Evolutionary conservation across 345 rosid genomes (phyloP).

Genomic region (Microthlaspi erraticum): DNA sequence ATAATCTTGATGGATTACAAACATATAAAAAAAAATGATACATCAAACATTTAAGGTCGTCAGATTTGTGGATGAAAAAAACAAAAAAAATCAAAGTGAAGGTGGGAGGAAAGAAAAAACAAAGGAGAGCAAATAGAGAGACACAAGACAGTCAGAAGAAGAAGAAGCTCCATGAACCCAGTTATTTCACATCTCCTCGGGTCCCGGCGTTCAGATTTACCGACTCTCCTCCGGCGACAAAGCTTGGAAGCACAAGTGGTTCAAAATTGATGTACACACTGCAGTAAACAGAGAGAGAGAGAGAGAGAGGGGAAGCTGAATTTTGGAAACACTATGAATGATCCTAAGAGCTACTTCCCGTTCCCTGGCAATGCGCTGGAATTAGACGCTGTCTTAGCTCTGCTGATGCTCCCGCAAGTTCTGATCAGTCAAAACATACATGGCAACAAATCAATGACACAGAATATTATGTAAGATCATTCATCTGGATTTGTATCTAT

Average conservation of each 20-base stretch:
- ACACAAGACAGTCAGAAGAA: slow-evolving; percentile 19
- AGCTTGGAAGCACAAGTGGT: slow-evolving; percentile 40
- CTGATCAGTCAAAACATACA: slow-evolving; percentile 51
- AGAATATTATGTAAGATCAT: not conserved
- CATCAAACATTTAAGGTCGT: slow-evolving; percentile 38
- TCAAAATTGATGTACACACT: slow-evolving; percentile 48
- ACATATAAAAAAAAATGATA: slow-evolving; percentile 34
- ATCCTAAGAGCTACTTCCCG: slow-evolving; percentile 46
- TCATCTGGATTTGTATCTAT: not conserved
- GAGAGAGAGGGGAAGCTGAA: slow-evolving; percentile 21
- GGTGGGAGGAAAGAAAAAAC: not conserved
- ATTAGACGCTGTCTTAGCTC: slow-evolving; percentile 82
- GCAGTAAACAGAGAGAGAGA: slow-evolving; percentile 13
- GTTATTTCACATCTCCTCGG: slow-evolving; percentile 33
- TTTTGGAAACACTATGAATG: slow-evolving; percentile 36
- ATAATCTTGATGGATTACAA: slow-evolving; percentile 40
- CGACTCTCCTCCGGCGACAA: slow-evolving; percentile 29
- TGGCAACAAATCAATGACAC: slow-evolving; percentile 5
- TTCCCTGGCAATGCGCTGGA: slow-evolving; percentile 59
- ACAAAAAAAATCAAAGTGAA: slow-evolving; percentile 26
- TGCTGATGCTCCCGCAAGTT: slow-evolving; percentile 77
- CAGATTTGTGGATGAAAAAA: slow-evolving; percentile 17
- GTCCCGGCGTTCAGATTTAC: slow-evolving; percentile 28
- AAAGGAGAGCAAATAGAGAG: slow-evolving; percentile 2
- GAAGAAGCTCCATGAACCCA: slow-evolving; percentile 39